A percentile compares a stretch with the other conserved stretches of the same genome.
These are phyloP conservation scores for Musa troglodytarum DNA, from an alignment of 176 grass and related monocot species.

Conservation along the genomic window DNA sequence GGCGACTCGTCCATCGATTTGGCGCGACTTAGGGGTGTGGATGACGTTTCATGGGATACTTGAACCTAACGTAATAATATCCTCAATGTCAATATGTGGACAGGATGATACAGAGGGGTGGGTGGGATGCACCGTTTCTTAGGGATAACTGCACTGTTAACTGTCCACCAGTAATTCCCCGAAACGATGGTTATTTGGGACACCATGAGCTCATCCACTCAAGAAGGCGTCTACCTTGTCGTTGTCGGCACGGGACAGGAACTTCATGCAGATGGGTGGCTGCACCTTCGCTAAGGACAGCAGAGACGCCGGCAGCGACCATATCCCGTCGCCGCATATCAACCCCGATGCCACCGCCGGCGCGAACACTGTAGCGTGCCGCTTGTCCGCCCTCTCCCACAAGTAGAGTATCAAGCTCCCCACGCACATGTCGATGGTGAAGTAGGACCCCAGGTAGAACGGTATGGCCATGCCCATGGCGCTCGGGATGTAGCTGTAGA, in stretches of 20 bases:
- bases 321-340: slow-evolving; percentile 33
- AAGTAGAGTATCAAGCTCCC: slow-evolving; percentile 27
- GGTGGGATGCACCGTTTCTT: too few species aligned
- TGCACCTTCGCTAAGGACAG: slow-evolving; percentile 22
- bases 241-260: slow-evolving; percentile 13
- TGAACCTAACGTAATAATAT: too few species aligned
- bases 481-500: slow-evolving; percentile 47
- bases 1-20: too few species aligned
- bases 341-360: slow-evolving; percentile 25
- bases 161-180: too few species aligned
- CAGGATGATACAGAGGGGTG: too few species aligned
- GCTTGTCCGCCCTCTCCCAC: slow-evolving; percentile 20
- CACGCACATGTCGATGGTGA: slow-evolving; percentile 67
- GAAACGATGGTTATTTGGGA: too few species aligned
- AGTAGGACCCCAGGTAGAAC: slow-evolving; percentile 50
- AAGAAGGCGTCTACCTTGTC: slow-evolving; percentile 6
- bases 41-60: too few species aligned
- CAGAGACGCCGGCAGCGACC: slow-evolving; percentile 25
- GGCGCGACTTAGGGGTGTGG: too few species aligned
- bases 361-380: background rate
- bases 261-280: slow-evolving; percentile 32
- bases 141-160: too few species aligned
- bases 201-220: background rate
- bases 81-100: too few species aligned
- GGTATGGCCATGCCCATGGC: slow-evolving; percentile 58